These are phyloP conservation scores for Wickerhamomyces xylosicus DNA, from an alignment of 805 yeast species.

Conservation along the genomic window DNA sequence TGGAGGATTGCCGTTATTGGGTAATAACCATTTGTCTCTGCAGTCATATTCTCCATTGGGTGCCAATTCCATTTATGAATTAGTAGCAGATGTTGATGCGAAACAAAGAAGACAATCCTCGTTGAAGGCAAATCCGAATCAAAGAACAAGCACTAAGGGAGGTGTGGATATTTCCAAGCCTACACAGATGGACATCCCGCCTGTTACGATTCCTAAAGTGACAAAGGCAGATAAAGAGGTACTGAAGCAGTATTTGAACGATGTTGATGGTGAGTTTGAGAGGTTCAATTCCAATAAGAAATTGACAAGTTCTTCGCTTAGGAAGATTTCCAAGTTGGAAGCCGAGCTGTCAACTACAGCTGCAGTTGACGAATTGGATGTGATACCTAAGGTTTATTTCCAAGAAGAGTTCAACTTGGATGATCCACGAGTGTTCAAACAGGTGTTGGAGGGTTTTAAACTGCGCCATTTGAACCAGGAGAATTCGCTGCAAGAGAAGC, in stretches of 20 bases:
- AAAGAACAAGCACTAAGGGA: constrained; percentile 5
- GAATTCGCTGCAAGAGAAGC: constrained; percentile 60
- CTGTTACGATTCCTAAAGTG: constrained; percentile 51
- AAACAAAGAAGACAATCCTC: constrained; percentile 20
- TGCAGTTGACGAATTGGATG: constrained; percentile 19
- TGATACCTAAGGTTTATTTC: constrained; percentile 64
- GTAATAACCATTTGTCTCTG: constrained; percentile 29
- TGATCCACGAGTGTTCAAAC: constrained; percentile 74
- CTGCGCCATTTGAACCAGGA: constrained; percentile 31
- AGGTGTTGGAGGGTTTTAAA: constrained; percentile 55
- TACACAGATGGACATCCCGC: constrained; percentile 76
- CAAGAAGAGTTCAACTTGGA: constrained; percentile 67
- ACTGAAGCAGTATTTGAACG: constrained; percentile 33
- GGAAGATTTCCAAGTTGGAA: constrained; percentile 10
- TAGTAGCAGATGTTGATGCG: constrained; percentile 53
- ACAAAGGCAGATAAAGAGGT: constrained; percentile 32
- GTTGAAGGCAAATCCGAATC: constrained; percentile 24
- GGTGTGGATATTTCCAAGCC: constrained; percentile 50
- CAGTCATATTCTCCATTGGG: constrained; percentile 45
- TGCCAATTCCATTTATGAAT: constrained; percentile 67
- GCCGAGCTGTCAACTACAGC: background rate
- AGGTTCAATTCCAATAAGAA: constrained; percentile 32
- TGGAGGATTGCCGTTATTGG: constrained; percentile 22
- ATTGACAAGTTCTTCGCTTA: constrained; percentile 26
- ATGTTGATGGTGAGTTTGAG: constrained; percentile 34